Evolutionary conservation across 116 monocot genomes (phyloP), one percentile per base, ranked within the genome.

Genomic region (Trichopus zeylanicus): DNA sequence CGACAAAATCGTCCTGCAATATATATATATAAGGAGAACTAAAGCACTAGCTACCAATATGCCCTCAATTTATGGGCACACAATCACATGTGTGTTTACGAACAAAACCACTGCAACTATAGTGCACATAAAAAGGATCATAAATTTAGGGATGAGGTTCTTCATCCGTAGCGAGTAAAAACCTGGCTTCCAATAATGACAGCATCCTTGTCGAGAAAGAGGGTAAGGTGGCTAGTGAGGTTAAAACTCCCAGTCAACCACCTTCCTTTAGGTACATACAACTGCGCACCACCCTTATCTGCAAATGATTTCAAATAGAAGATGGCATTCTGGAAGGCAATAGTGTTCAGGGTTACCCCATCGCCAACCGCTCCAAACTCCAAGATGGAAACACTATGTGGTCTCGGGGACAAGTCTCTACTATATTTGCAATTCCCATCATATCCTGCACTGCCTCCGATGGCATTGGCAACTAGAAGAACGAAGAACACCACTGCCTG

Each of bases 351-450:
- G 0, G 84, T 78, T 61, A 67, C 47, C n/a, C 95, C 91, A 46
- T 95, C 87, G 9, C 95, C 95, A 21, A 95, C 81, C 1, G 91
- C 91, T 16, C 95, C 95, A 60, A 95, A 95, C 62, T 95, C 95
- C 38, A 81, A 67, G 21, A 95, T 76, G 1, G 90, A 72, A 26
- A 95, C 95, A 22, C 81, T 95, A 62, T 90, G 91, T 4, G 95
- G 95, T 60, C 95, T 69, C n/a, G 67, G 66, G 18, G 28, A 30
- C 25, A 66, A 37, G 3, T 8, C 22, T 29, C 29, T 66, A 29
- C 60, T 73, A 29, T 61, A 49, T 39, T 63, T 78, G 66, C 79
- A 77, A 6, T 60, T 53, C 32, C 71, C 63, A 29, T 57, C 34
- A 23, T 21, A 51, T 18, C 59, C 48, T 39, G 28, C 67, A 63